These are phyloP conservation scores for Bacterosira constricta DNA, from an alignment of 108 stramenopile genomes.

Conservation along the genomic window DNA sequence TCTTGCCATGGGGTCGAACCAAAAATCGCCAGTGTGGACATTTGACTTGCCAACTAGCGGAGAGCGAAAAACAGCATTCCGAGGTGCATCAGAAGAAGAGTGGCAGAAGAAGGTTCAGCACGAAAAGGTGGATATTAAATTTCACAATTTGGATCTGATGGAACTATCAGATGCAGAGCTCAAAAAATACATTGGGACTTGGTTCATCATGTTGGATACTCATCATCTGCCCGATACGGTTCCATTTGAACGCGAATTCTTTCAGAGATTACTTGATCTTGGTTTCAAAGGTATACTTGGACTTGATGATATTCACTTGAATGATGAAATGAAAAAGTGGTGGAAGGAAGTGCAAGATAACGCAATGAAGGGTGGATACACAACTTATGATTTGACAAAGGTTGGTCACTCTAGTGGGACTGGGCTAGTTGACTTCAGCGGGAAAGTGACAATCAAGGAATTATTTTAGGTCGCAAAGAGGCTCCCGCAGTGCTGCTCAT, in stretches of 20 bases:
- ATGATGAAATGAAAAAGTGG: slow-evolving; percentile 28
- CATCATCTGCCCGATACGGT: slow-evolving; percentile 29
- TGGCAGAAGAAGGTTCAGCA: background rate
- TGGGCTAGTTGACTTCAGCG: slow-evolving; percentile 32
- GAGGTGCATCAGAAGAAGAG: slow-evolving; percentile 13
- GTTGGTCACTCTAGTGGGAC: slow-evolving; percentile 31
- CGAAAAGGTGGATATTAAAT: slow-evolving; percentile 20
- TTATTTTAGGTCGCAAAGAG: too few species aligned
- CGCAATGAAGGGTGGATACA: slow-evolving; percentile 9
- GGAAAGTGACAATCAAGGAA: slow-evolving; percentile 20
- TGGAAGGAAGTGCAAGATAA: slow-evolving; percentile 35
- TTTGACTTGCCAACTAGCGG: slow-evolving; percentile 23
- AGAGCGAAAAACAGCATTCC: slow-evolving; percentile 11
- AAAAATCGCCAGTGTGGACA: slow-evolving; percentile 23
- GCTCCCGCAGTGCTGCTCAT: too few species aligned
- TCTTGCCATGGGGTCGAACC: slow-evolving; percentile 15
- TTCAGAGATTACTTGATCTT: slow-evolving; percentile 27
- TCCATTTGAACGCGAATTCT: slow-evolving; percentile 42
- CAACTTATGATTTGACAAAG: slow-evolving; percentile 12
- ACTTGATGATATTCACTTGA: slow-evolving; percentile 12
- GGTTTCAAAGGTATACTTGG: slow-evolving; percentile 4
- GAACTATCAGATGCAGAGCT: slow-evolving; percentile 24
- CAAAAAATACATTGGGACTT: slow-evolving; percentile 15
- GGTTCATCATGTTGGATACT: slow-evolving; percentile 44
- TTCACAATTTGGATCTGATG: slow-evolving; percentile 34